These are phyloP conservation scores for Mentha longifolia DNA, from an alignment of 257 asterid species.

Conservation along the genomic window DNA sequence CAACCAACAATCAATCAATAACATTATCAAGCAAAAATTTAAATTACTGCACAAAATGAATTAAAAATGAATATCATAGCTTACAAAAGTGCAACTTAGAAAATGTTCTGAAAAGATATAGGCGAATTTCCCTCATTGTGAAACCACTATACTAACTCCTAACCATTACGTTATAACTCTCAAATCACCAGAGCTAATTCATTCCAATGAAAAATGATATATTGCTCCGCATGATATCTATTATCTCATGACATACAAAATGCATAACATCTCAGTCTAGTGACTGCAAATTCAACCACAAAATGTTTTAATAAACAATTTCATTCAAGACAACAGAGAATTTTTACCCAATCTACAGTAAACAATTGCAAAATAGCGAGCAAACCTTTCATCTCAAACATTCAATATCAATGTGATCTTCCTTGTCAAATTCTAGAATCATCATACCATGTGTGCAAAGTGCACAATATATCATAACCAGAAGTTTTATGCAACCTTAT, in stretches of 20 bases:
- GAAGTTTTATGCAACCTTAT: not conserved
- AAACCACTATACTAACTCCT: slow-evolving; percentile 15
- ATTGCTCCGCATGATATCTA: slow-evolving; percentile 7
- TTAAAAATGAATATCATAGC: not conserved
- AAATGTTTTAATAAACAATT: not conserved
- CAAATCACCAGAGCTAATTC: slow-evolving; percentile 13
- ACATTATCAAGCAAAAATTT: slow-evolving; percentile 22
- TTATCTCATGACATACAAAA: slow-evolving; percentile 2
- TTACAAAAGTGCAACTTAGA: not conserved
- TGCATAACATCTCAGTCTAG: not conserved
- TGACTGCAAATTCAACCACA: slow-evolving; percentile 19
- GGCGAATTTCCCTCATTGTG: slow-evolving; percentile 13
- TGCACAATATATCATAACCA: slow-evolving; percentile 9
- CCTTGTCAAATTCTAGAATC: slow-evolving; percentile 8
- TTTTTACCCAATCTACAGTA: slow-evolving; percentile 1
- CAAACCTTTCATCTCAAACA: slow-evolving; percentile 4
- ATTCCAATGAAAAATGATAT: not conserved
- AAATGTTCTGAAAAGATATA: slow-evolving; percentile 16
- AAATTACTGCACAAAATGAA: slow-evolving; percentile 11
- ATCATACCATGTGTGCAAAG: not conserved
- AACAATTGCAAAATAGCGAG: not conserved
- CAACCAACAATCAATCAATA: slow-evolving; percentile 8
- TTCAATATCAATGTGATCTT: not conserved
- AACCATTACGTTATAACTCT: slow-evolving; percentile 1
- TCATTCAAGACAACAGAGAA: not conserved